These are phyloP conservation scores for Myrmaecium sp. DNA, from an alignment of 2,329 filamentous ascomycete genomes.

Conservation along the genomic window DNA sequence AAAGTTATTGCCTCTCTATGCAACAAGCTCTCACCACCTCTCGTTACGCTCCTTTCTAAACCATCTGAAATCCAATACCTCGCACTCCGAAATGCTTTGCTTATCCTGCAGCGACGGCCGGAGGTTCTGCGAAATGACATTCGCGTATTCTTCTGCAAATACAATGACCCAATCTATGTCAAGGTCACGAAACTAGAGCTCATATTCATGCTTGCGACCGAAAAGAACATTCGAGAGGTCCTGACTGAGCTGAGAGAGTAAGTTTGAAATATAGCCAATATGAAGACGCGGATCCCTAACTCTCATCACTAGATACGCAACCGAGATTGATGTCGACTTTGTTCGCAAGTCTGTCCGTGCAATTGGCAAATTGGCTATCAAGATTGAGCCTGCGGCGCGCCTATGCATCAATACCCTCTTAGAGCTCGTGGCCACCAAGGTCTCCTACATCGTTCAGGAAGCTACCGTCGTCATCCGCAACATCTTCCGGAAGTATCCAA, in stretches of 20 bases:
- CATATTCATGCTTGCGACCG: slow-evolving; percentile 95
- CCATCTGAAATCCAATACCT: slow-evolving; percentile 97
- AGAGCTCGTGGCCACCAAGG: slow-evolving; percentile 90
- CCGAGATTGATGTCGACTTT: slow-evolving; percentile 97
- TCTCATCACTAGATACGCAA: slow-evolving; percentile 48
- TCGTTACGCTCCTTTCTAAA: slow-evolving; percentile 89
- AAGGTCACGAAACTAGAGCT: slow-evolving; percentile 97
- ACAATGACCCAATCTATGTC: slow-evolving; percentile 98
- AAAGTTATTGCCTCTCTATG: slow-evolving; percentile 77
- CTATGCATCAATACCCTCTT: slow-evolving; percentile 85
- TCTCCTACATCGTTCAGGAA: slow-evolving; percentile 97
- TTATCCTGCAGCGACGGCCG: slow-evolving; percentile 83
- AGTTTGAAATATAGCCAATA: slow-evolving; percentile 10
- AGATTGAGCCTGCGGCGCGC: slow-evolving; percentile 85
- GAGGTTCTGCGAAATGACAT: slow-evolving; percentile 95
- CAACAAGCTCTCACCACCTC: slow-evolving; percentile 81
- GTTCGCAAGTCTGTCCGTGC: slow-evolving; percentile 94
- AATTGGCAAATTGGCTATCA: slow-evolving; percentile 95
- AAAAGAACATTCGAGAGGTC: slow-evolving; percentile 90
- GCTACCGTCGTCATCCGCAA: slow-evolving; percentile 97
- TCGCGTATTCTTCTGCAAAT: slow-evolving; percentile 98
- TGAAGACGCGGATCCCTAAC: slow-evolving; percentile 10
- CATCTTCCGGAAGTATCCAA: slow-evolving; percentile 97
- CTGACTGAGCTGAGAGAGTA: slow-evolving; percentile 83
- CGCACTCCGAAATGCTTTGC: slow-evolving; percentile 76